Base-by-base conservation (phyloP, 352 stramenopile species). In the Detonula confervacea region DNA sequence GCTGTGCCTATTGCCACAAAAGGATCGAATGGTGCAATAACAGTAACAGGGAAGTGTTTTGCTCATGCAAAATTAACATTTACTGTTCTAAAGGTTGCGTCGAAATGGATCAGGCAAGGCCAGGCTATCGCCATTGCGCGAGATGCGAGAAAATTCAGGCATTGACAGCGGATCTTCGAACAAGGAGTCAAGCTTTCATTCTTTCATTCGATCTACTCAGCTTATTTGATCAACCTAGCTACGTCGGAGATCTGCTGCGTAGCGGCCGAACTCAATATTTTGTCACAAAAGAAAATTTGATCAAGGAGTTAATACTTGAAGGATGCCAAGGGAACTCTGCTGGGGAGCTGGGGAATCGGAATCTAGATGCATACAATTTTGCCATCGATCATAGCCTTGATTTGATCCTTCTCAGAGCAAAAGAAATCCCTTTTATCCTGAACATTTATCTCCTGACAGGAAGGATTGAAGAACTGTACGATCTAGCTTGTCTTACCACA, bases 391-490 rank as follows among this genome's bases (percentile, higher is more conserved):
- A 70, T 1, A 9, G 61, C 18, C 30, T 29, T 1, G 61, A 70
- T 70, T 14, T 57, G 6, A 9, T 70, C 12, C 6, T 35, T 44
- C 61, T 30, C 9, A 20, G 57, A 2, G 1, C 18, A 20, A 27
- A 25, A 30, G 18, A 56, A 59, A 14, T 11, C 39, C 6, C 39
- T 33, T 11, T 46, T 8, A 20, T 70, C 42, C 37, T 52, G 14
- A 73, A 65, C 55, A 18, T 73, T n/a, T 65, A 64, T 64, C 64
- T 73, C 20, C 18, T 73, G 8, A 73, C 51, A 25, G 64, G 64
- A 30, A 62, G 42, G 51, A 55, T 52, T 27, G 49, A 73, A 64
- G 46, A 73, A 22, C 11, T 65, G 51, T 54, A 73, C 14, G 25
- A 49, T 46, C 52, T 73, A 11, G 42, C 29, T 24, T 73, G 64